Evolutionary conservation across 345 rosid genomes (phyloP), one percentile per base, ranked within the genome.

Genomic region (Moricandia moricandioides): DNA sequence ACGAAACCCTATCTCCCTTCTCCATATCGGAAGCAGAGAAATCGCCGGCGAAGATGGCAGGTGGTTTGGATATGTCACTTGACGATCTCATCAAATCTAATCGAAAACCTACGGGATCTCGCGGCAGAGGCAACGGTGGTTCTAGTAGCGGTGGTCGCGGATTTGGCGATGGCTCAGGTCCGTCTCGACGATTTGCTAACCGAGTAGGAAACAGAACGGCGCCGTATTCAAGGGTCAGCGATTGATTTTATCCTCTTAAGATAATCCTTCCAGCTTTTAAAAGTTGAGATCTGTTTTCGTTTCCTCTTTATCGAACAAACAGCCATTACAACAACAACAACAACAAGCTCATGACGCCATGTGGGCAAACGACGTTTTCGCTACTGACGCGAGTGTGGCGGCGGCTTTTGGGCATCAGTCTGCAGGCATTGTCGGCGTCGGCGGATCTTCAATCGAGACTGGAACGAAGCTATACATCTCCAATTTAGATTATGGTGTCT

Each of bases 391-490:
- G 7, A 35, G 70, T 68, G 83, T 76, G 7, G 81, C 72, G 5
- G 54, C 70, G 24, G 82, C 76, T 58, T 75, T 79, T 63, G 82
- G 79, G 8, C 66, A 71, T 16, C 83, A 57, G 33, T 13, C 79
- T 10, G 80, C 62, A 47, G 82, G 71, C 7, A 75, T 58, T 49
- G 71, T 54, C 7, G 62, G 62, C 7, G 78, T 58, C 37, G 67
- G 62, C n/a, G 83, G 84, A 5, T 82, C 88, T 0, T 82, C 88
- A 0, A 60, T 87, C 0, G 92, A 88, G 79, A 86, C 86, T 21
- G 96, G 91, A 56, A 83, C 89, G 24, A 90, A 88, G 81, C 86
- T 90, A 37, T 84, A 83, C 58, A 82, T 88, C 4, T 90, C 91
- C 13, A 88, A 88, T 58, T 81, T 90, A 27, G 88, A 85, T 5